phyloP scores from a whole-genome alignment of 805 yeast species.

The Kodamaea sagamina region DNA sequence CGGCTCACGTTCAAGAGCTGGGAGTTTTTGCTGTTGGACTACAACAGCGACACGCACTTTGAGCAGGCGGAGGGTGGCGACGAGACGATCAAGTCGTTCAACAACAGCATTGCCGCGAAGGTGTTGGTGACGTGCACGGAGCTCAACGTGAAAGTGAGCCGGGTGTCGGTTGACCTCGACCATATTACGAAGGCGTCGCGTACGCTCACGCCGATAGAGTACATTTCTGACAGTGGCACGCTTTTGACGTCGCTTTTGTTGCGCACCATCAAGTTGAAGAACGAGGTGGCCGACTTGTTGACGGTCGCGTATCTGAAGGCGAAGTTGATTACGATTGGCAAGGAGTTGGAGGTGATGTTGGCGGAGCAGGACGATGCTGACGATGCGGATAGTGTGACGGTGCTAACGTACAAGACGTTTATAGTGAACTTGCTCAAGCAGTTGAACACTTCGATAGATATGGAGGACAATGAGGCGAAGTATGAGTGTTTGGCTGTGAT shows the following conservation, averaged over 20 bases:
- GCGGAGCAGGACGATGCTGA: constrained; percentile 33
- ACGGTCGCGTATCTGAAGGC: constrained; percentile 66
- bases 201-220: constrained; percentile 45
- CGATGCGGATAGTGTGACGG: constrained; percentile 22
- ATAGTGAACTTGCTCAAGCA: constrained; percentile 60
- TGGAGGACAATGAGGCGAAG: constrained; percentile 56
- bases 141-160: constrained; percentile 42
- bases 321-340: constrained; percentile 63
- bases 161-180: constrained; percentile 48
- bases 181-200: constrained; percentile 46
- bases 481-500: constrained; percentile 69
- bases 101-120: constrained; percentile 54
- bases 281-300: constrained; percentile 51
- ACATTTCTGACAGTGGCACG: constrained; percentile 55
- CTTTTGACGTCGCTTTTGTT: constrained; percentile 46
- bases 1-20: constrained; percentile 51
- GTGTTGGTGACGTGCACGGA: constrained; percentile 55
- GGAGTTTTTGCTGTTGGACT: constrained; percentile 57
- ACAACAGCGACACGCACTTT: constrained; percentile 45
- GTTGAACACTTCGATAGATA: constrained; percentile 53
- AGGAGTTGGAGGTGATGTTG: constrained; percentile 54
- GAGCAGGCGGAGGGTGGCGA: constrained; percentile 15
- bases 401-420: constrained; percentile 54
- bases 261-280: constrained; percentile 51
- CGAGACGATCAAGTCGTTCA: constrained; percentile 39